phyloP scores from a whole-genome alignment of 148 eudicot species.

The Chenopodium suecicum region DNA sequence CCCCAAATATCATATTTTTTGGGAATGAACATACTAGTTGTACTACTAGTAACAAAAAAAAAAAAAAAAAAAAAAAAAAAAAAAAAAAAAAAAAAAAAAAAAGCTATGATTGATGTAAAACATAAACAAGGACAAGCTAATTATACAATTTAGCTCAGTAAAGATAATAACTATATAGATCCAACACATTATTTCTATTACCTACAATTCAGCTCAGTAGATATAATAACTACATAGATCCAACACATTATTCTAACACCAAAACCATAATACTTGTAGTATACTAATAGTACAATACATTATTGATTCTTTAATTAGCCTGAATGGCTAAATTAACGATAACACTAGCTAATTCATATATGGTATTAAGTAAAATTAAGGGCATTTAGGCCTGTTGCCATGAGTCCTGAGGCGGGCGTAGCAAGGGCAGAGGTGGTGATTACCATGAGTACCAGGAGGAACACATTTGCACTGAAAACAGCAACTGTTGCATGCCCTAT shows the following conservation, averaged over 20 bases:
- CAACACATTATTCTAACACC: background rate
- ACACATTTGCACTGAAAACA: slow-evolving; percentile 64
- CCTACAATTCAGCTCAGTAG: too few relatives aligned
- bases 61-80: too few relatives aligned
- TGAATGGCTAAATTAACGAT: background rate
- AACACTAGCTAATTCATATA: background rate
- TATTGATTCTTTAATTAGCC: background rate
- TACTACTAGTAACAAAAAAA: too few relatives aligned
- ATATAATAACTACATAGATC: background rate
- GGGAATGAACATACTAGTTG: too few relatives aligned
- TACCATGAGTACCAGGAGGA: slow-evolving; percentile 71
- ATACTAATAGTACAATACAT: background rate
- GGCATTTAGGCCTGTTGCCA: slow-evolving; percentile 65
- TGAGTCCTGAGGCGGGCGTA: slow-evolving; percentile 68
- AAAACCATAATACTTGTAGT: background rate
- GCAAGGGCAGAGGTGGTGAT: slow-evolving; percentile 58
- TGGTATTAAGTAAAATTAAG: slow-evolving; percentile 24
- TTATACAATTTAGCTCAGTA: too few relatives aligned
- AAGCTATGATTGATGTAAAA: too few relatives aligned
- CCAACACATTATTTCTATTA: background rate
- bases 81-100: too few relatives aligned
- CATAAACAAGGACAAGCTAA: too few relatives aligned
- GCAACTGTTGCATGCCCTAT: slow-evolving; percentile 61
- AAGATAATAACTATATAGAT: background rate
- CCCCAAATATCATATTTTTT: too few relatives aligned